phyloP scores from a whole-genome alignment of 345 rosid genomes.

The Passiflora organensis region DNA sequence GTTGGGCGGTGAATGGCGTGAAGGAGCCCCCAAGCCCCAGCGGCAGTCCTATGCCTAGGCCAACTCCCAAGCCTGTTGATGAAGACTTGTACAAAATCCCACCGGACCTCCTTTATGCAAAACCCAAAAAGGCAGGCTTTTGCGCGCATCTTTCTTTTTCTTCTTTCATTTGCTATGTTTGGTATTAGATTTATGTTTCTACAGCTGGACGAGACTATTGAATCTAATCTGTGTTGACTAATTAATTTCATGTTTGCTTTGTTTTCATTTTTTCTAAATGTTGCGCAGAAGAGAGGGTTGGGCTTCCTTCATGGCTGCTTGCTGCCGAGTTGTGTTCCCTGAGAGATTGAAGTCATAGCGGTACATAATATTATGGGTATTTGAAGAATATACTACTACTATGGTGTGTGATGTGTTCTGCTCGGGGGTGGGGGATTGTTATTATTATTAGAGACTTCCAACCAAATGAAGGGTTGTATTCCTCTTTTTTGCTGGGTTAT shows the following conservation, averaged over 20 bases:
- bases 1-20: constrained; percentile 26
- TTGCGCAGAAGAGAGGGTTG: constrained; percentile 66
- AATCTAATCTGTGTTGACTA: too few species aligned
- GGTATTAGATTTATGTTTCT: too few species aligned
- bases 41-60: constrained; percentile 25
- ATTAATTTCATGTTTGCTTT: not conserved
- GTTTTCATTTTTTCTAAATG: too few species aligned
- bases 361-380: not conserved
- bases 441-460: too few species aligned
- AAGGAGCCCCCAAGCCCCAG: constrained; percentile 19
- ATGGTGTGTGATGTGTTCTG: not conserved
- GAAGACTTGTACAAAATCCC: constrained; percentile 89
- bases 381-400: not conserved
- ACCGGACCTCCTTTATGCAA: constrained; percentile 57
- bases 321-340: constrained; percentile 40
- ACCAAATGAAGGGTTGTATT: not conserved
- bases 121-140: constrained; percentile 46
- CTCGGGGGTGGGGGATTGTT: too few species aligned
- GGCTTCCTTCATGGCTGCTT: constrained; percentile 78
- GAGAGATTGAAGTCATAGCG: constrained; percentile 1
- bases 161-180: not conserved
- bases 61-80: constrained; percentile 68
- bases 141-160: not conserved
- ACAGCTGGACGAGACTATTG: too few species aligned
- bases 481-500: not conserved